These are phyloP conservation scores for Erysimum cheiri DNA, from an alignment of 441 rosid genomes.

Conservation along the genomic window DNA sequence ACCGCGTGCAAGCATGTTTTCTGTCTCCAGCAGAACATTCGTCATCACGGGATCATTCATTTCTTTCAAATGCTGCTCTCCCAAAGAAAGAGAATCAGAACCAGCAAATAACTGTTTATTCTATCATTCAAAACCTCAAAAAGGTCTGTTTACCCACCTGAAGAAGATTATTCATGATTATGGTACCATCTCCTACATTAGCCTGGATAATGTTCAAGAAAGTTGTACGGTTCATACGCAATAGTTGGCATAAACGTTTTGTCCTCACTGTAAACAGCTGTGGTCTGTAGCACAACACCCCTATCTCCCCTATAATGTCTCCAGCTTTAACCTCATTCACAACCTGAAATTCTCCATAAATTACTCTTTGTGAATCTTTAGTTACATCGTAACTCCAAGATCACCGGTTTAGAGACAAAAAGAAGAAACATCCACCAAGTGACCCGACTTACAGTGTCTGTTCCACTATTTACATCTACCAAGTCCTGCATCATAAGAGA, in stretches of 20 bases:
- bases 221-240: constrained; percentile 77
- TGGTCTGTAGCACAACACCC: constrained; percentile 84
- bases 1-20: constrained; percentile 74
- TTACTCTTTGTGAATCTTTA: constrained; percentile 19
- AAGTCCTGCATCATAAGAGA: constrained; percentile 60
- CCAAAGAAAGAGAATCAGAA: not conserved
- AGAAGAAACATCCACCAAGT: not conserved
- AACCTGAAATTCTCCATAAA: constrained; percentile 51
- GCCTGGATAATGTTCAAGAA: constrained; percentile 84
- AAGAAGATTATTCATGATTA: constrained; percentile 87
- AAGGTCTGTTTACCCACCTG: constrained; percentile 57
- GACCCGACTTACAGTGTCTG: constrained; percentile 61
- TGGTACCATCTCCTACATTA: constrained; percentile 86
- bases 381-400: constrained; percentile 7
- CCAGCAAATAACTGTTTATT: not conserved
- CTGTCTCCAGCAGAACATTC: constrained; percentile 63
- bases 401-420: not conserved
- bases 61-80: constrained; percentile 69
- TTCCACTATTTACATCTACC: constrained; percentile 54
- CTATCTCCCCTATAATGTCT: constrained; percentile 82
- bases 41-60: constrained; percentile 67
- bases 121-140: not conserved
- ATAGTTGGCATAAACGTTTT: constrained; percentile 77
- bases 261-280: constrained; percentile 81
- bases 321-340: constrained; percentile 75